These are phyloP conservation scores for Auxenochlorella pyrenoidosa DNA, from an alignment of 139 green algal species.

Conservation along the genomic window DNA sequence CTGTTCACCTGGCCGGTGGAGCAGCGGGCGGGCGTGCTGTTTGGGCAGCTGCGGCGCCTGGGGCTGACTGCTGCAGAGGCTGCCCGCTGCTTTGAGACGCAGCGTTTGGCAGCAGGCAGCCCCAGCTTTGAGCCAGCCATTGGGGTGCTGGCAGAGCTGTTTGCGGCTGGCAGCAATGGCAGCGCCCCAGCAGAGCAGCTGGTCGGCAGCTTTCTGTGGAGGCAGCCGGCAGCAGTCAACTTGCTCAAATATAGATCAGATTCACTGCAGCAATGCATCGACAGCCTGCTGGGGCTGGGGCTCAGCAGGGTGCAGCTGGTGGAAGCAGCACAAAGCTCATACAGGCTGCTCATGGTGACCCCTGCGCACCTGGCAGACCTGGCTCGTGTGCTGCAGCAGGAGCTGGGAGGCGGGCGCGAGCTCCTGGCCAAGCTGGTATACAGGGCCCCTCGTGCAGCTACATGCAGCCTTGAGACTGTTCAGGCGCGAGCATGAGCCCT, in stretches of 20 bases:
- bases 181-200: background rate
- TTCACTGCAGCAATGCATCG: background rate
- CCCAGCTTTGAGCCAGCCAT: constrained; percentile 20
- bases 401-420: background rate
- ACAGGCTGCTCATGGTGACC: background rate
- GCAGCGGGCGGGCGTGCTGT: constrained; percentile 2
- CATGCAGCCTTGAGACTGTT: background rate
- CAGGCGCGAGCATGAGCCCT: background rate
- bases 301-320: background rate
- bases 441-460: background rate
- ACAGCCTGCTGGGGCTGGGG: background rate
- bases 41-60: background rate
- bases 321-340: too few species aligned
- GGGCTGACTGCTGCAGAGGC: background rate
- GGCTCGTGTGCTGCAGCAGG: background rate
- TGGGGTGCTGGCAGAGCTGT: background rate
- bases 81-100: background rate
- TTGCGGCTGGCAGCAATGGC: background rate
- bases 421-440: background rate
- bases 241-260: background rate
- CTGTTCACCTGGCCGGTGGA: constrained; percentile 13
- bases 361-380: background rate
- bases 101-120: background rate
- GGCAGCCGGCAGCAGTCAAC: background rate
- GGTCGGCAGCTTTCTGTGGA: background rate